phyloP scores from a whole-genome alignment of 352 stramenopile genomes.

The Phytophthora sansomeana region DNA sequence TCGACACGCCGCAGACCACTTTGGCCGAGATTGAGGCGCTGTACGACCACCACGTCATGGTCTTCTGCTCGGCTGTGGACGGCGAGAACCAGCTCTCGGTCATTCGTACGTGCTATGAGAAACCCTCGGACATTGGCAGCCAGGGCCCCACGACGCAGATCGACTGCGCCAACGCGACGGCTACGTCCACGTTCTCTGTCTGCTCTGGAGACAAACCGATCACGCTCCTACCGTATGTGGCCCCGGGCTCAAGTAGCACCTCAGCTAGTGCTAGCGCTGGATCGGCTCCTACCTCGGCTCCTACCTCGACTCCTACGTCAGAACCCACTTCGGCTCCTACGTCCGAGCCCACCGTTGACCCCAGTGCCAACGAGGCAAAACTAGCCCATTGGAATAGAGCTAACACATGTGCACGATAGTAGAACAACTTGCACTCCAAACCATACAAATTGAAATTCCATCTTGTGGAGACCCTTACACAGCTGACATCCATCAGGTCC shows the following conservation, averaged over 20 bases:
- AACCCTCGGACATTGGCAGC: slow-evolving; percentile 36
- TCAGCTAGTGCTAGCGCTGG: background rate
- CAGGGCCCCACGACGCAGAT: slow-evolving; percentile 54
- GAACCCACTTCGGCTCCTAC: slow-evolving; percentile 17
- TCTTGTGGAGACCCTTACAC: too few species aligned
- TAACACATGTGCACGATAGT: background rate
- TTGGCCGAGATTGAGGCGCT: slow-evolving; percentile 53
- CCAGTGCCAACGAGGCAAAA: background rate
- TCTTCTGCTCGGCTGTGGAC: slow-evolving; percentile 69
- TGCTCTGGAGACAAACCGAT: slow-evolving; percentile 56
- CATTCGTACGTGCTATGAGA: slow-evolving; percentile 75
- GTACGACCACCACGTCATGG: slow-evolving; percentile 68
- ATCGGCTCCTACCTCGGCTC: background rate
- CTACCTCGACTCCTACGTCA: too few species aligned
- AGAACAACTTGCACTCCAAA: background rate
- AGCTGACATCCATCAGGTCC: background rate
- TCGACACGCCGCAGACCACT: slow-evolving; percentile 39
- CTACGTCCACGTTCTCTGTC: slow-evolving; percentile 59
- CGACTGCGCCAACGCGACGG: slow-evolving; percentile 56
- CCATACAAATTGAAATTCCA: too few species aligned
- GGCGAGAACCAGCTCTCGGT: slow-evolving; percentile 71
- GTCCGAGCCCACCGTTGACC: slow-evolving; percentile 18
- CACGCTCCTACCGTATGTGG: slow-evolving; percentile 55
- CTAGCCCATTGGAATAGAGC: background rate
- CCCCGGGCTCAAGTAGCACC: slow-evolving; percentile 22